Evolutionary conservation across 768 basidiomycete genomes (phyloP), one percentile per base, ranked within the genome.

Genomic region (Strobilomyces confusus): DNA sequence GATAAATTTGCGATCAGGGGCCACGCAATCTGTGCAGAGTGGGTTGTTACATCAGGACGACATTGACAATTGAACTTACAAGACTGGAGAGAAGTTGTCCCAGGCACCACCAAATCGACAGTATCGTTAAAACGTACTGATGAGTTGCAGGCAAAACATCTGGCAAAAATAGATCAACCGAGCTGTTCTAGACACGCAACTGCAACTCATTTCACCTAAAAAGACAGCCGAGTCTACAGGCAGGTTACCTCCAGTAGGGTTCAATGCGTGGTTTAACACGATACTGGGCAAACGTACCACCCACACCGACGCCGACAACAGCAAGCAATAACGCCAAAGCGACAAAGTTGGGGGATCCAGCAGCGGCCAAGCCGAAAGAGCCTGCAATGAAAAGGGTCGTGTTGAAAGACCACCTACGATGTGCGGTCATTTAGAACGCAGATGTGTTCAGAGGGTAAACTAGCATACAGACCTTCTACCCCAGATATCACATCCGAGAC

Each of bases 21-120:
- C 82, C 82, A 83, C 1, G 82, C 81, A 52, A 84, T 61, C 80
- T 80, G 37, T 30, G 34, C 13, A 17, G 11, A 9, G 38, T 12
- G 19, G 9, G 9, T 19, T 9, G 19, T n/a, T 20, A 19, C n/a
- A 20, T 8, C n/a, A 38, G 14, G 4, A 20, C 9, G 38, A 38
- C 1, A 3, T 9, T 19, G 9, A 12, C 19, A 11, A n/a, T 17
- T 9, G 36, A 5, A 38, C 72, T 47, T 53, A 77, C 77, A 34
- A 84, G 63, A 52, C 75, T 75, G 12, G 72, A 76, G 19, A 82
- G 51, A 6, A 83, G 71, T 60, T 81, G 80, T 3, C 82, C 83
- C 29, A 82, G 61, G 17, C 75, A 77, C 81, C 81, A 85, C 78
- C 78, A 84, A 15, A 82, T 75, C 0, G 80, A 79, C 22, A 84